phyloP scores from a whole-genome alignment of 805 yeast genomes.

The Saccharomyces paradoxus region DNA sequence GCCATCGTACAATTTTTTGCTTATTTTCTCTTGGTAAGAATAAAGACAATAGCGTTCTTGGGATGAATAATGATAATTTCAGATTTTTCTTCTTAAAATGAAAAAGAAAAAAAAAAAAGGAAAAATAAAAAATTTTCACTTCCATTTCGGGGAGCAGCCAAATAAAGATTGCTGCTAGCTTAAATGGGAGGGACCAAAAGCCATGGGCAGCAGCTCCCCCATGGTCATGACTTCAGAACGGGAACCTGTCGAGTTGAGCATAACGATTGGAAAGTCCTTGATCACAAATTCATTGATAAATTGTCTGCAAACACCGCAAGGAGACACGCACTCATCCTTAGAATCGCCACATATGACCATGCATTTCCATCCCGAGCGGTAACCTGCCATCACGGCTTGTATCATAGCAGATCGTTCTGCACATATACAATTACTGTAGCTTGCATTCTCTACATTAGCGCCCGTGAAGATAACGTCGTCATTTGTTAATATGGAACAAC shows the following conservation, averaged over 20 bases:
- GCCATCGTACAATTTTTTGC: background rate
- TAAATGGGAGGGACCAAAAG: constrained; percentile 79
- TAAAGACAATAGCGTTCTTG: constrained; percentile 1
- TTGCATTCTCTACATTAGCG: constrained; percentile 89
- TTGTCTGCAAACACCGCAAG: constrained; percentile 95
- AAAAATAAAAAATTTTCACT: background rate
- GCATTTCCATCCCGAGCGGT: background rate
- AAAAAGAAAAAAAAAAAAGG: background rate
- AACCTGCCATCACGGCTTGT: constrained; percentile 29
- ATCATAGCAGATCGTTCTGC: constrained; percentile 67
- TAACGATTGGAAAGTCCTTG: constrained; percentile 48
- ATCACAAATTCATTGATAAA: constrained; percentile 70
- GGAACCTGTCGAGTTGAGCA: constrained; percentile 55
- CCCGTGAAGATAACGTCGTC: constrained; percentile 50
- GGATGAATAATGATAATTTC: background rate
- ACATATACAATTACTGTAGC: constrained; percentile 72
- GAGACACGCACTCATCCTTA: constrained; percentile 50
- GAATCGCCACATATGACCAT: constrained; percentile 5
- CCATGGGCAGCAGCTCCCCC: constrained; percentile 63
- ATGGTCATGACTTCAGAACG: constrained; percentile 40
- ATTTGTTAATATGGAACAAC: constrained; percentile 58
- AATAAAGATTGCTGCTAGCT: background rate
- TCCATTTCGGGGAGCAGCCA: background rate
- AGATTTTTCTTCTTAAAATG: background rate
- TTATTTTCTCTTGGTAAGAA: background rate